Evolutionary conservation across 441 rosid genomes (phyloP).

Genomic region (Gossypium schwendimanii): DNA sequence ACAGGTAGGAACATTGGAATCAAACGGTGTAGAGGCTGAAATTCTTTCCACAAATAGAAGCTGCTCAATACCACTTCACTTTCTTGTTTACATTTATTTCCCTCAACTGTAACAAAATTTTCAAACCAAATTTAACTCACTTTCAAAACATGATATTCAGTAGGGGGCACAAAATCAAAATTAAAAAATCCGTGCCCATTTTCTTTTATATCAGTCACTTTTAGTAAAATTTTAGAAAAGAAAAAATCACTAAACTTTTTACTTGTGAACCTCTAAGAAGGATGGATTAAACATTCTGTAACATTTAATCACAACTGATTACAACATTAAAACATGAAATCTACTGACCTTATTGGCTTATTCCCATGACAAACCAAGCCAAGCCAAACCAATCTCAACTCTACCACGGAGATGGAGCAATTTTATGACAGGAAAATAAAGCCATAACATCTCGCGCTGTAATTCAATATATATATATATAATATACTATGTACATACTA

Average conservation of each 20-base stretch:
- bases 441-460: background rate
- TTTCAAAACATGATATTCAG: too few relatives aligned
- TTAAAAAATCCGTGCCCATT: too few relatives aligned
- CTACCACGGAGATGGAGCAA: background rate
- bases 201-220: too few relatives aligned
- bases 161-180: too few relatives aligned
- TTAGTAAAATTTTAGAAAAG: too few relatives aligned
- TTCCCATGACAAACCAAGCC: conserved; percentile 1
- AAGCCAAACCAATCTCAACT: conserved; percentile 10
- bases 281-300: background rate
- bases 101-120: background rate
- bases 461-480: conserved; percentile 1
- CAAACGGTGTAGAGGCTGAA: background rate
- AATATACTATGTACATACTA: background rate
- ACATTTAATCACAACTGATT: conserved; percentile 1
- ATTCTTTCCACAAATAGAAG: background rate
- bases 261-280: too few relatives aligned
- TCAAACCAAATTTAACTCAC: too few relatives aligned
- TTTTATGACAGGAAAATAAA: background rate
- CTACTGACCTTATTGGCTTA: background rate
- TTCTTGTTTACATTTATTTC: background rate
- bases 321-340: conserved; percentile 6
- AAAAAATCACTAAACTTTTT: too few relatives aligned
- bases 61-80: background rate
- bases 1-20: background rate